A percentile compares a stretch with the other conserved stretches of the same genome.
These are phyloP conservation scores for Rhizopus microsporus DNA, from an alignment of 371 early-diverging fungal species.

Conservation along the genomic window DNA sequence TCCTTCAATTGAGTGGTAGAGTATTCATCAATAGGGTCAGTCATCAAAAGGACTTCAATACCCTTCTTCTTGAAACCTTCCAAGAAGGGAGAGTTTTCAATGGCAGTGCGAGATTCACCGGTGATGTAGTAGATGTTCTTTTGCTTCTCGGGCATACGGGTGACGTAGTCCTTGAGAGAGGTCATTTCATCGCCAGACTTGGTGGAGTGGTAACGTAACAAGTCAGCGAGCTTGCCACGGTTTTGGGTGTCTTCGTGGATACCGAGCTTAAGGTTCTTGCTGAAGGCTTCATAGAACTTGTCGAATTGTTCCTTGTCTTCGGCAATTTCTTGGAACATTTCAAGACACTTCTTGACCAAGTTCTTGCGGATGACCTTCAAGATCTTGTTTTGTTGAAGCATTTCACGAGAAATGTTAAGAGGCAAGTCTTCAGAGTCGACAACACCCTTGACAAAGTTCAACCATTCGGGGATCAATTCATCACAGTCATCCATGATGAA, in stretches of 20 bases:
- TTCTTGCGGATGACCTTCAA: conserved; percentile 81
- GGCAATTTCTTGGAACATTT: conserved; percentile 72
- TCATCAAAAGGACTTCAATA: conserved; percentile 94
- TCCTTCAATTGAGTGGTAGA: conserved; percentile 97
- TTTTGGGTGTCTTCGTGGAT: conserved; percentile 71
- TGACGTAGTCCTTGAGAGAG: conserved; percentile 79
- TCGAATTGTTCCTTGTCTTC: conserved; percentile 74
- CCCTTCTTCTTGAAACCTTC: conserved; percentile 98
- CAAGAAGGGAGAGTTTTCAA: conserved; percentile 97
- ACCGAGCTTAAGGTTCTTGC: conserved; percentile 77
- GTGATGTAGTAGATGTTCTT: conserved; percentile 98
- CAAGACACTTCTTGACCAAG: conserved; percentile 78
- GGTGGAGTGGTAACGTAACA: conserved; percentile 75
- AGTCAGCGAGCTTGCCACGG: conserved; percentile 67
- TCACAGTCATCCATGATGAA: conserved; percentile 87
- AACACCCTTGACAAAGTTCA: conserved; percentile 71
- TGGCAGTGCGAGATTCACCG: conserved; percentile 92
- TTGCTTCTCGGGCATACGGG: conserved; percentile 79
- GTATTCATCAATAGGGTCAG: conserved; percentile 95
- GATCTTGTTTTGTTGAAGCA: conserved; percentile 78
- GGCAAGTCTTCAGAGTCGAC: conserved; percentile 88
- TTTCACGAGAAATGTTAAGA: conserved; percentile 90
- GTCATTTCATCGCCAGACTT: conserved; percentile 64
- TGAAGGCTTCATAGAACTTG: conserved; percentile 74
- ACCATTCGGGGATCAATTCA: conserved; percentile 66